A percentile compares a stretch with the other conserved stretches of the same genome.
Conservation (phyloP, 2,329 filamentous ascomycete genomes). For the Fusarium globosum region DNA sequence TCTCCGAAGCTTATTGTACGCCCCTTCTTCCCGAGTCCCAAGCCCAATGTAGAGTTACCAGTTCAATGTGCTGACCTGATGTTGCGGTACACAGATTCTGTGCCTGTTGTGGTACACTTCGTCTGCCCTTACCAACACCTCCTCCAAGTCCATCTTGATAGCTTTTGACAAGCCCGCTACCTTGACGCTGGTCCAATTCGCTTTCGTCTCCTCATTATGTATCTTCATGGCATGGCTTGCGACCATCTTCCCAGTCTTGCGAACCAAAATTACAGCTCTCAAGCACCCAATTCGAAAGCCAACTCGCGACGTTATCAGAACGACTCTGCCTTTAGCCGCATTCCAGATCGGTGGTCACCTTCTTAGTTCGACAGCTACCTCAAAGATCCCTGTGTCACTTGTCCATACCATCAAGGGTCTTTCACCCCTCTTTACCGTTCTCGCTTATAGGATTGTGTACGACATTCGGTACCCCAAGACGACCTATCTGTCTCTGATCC, state of each 20-base stretch:
- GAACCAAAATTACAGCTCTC: conserved; percentile 78
- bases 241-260: conserved; percentile 75
- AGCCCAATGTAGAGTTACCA: conserved; percentile 9
- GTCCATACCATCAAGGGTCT: conserved; percentile 99
- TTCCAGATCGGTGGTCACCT: conserved; percentile 97
- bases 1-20: conserved; percentile 88
- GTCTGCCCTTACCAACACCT: conserved; percentile 95
- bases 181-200: conserved; percentile 92
- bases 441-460: conserved; percentile 91
- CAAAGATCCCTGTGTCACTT: conserved; percentile 93
- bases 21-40: conserved; percentile 17
- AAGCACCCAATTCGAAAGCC: conserved; percentile 86
- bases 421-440: conserved; percentile 92
- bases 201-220: conserved; percentile 90
- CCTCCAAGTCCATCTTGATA: conserved; percentile 95
- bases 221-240: conserved; percentile 82
- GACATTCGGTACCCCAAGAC: conserved; percentile 86
- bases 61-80: conserved; percentile 38
- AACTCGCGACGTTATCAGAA: conserved; percentile 82
- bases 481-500: conserved; percentile 90
- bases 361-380: conserved; percentile 91
- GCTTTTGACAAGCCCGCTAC: conserved; percentile 91
- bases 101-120: conserved; percentile 95
- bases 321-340: conserved; percentile 88
- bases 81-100: conserved; percentile 69